Base-by-base conservation (phyloP, 2,329 filamentous ascomycete genomes). In the Pseudocercospora fijiensis region DNA sequence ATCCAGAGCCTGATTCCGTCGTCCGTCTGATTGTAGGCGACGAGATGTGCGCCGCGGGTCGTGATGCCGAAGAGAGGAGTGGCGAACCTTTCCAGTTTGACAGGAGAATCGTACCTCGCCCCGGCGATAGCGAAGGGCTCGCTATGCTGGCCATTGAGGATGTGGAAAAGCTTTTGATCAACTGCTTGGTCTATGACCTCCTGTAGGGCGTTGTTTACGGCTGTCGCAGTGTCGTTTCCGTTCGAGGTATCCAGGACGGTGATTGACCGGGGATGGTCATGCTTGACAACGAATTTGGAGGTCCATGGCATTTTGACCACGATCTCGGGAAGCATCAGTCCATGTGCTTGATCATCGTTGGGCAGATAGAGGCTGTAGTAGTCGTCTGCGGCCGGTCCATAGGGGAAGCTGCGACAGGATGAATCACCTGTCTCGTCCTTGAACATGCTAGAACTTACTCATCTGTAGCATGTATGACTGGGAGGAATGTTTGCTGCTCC, bases 11-110 rank as follows among this genome's bases (percentile, higher is more conserved):
- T 88, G 51, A 96, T 78, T 10, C 87, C 88, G 27, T 70, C 77
- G 2, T 77, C 70, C 0, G 51, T 57, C 7, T 80, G 76, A 22
- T 89, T 83, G 71, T 90, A 96, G 11, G 85, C 90, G 24, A 86
- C 90, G 83, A 95, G 85, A 76, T 96, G 74, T 22, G 92, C 87
- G n/a, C 92, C 92, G 74, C 92, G 93, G 6, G 86, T 86, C 67
- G 88, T 85, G 1, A 89, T 82, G 1, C 92, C 92, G 52, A 96
- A 87, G 4, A 96, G 79, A 0, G 88, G 85, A 55, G 86, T 85
- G 2, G 89, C 91, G 22, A 85, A 83, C 8, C 92, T 84, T 76
- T 96, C 92, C 73, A 93, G 84, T 74, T 85, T 88, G 73, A 90
- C 88, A 2, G 92, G 78, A 3, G 89, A 74, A 63, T 84, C 81